Evolutionary conservation across 345 rosid species (phyloP).

Genomic region (Eucalyptus erythrocorys): DNA sequence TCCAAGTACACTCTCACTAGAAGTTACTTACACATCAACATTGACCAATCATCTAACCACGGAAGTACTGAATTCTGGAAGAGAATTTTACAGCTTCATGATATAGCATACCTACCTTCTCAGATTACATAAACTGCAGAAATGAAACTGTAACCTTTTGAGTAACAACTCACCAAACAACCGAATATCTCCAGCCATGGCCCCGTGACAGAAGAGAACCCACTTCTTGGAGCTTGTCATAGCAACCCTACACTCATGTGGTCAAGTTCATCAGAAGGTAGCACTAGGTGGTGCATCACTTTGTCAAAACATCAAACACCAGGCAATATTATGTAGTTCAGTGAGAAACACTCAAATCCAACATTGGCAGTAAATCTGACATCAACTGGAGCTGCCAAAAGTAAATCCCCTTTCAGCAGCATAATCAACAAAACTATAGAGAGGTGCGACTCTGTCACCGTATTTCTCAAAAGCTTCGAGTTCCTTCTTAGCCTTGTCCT

Average conservation of each 20-base stretch:
- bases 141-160: not conserved
- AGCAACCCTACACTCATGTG: not conserved
- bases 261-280: not conserved
- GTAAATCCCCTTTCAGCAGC: conserved; percentile 55
- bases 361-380: not conserved
- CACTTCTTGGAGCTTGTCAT: not conserved
- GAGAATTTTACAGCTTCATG: not conserved
- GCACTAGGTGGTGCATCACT: not conserved
- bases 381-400: conserved; percentile 4
- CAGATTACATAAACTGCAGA: not conserved
- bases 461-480: conserved; percentile 54
- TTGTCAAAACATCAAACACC: not conserved
- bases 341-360: not conserved
- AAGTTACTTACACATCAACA: not conserved
- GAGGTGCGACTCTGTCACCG: conserved; percentile 48
- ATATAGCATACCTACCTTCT: not conserved
- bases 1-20: not conserved
- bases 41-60: not conserved
- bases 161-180: not conserved
- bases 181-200: not conserved
- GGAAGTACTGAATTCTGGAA: not conserved
- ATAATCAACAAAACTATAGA: conserved; percentile 73
- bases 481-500: conserved; percentile 47
- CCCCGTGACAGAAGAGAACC: not conserved
- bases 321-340: not conserved